Base-by-base conservation (phyloP, 2,329 filamentous ascomycete genomes). In the Plectosphaerella plurivora region DNA sequence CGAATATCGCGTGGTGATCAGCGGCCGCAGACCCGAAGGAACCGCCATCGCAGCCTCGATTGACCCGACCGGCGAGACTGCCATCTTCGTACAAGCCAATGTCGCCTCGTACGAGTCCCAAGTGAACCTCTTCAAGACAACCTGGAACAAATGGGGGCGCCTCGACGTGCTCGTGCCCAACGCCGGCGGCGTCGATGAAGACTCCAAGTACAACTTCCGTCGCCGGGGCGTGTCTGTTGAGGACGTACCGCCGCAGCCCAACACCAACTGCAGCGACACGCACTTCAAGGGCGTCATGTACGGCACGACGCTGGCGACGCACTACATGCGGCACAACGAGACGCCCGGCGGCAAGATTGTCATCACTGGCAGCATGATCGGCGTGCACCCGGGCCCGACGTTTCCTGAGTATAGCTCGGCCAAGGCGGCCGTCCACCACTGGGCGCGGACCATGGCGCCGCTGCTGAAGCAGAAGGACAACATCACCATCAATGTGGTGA, bases 231-330 rank as follows among this genome's bases (percentile, higher is more conserved):
- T 36, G 4, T 25, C 47, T 11, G 15, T 49, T n/a, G 47, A 49
- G 18, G 47, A 49, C 16, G 57, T 76, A 24, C 76, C 76, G 3
- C 64, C 73, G 1, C 68, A 68, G 53, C 77, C 76, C 3, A 68
- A 78, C 56, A 57, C 75, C 3, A 51, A 59, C 1, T 72, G 70
- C 52, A 78, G 75, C 1, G 76, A 81, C 56, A 64, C 77, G 20
- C 70, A 77, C 59, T 75, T 73, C 63, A 79, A 79, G 59, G 74
- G 73, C 5, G 71, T 81, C 1, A 60, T 80, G 0, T 78, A 79
- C 51, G 74, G 76, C 3, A 73, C 70, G 1, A 68, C 71, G 51
- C 65, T 80, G 10, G 74, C 77, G 1, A 73, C 72, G 12, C 75
- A 80, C 57, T 80, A 77, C 60, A 79, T 80, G 77, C 68, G 75